These are phyloP conservation scores for Penicillium nordicum DNA, from an alignment of 2,329 filamentous ascomycete genomes.

Conservation along the genomic window DNA sequence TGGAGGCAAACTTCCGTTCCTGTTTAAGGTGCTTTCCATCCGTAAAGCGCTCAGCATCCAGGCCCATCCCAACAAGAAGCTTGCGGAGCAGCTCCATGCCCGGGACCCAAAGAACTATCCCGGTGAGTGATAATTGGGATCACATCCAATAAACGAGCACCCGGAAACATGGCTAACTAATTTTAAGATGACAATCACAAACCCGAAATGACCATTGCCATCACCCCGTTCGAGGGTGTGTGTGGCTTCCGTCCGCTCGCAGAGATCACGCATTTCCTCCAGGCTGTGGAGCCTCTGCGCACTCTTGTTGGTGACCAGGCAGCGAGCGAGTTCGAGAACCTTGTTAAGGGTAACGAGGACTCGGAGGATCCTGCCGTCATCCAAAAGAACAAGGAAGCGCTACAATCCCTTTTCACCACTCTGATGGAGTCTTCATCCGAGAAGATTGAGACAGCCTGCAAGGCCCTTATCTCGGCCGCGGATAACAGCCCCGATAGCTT, in stretches of 20 bases:
- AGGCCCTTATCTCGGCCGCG: slow-evolving; percentile 68
- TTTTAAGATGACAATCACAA: slow-evolving; percentile 93
- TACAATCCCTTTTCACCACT: slow-evolving; percentile 71
- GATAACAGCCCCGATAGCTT: slow-evolving; percentile 67
- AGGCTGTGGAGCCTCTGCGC: slow-evolving; percentile 61
- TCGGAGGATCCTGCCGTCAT: slow-evolving; percentile 45
- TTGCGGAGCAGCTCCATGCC: slow-evolving; percentile 82
- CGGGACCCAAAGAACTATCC: slow-evolving; percentile 92
- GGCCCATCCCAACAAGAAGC: slow-evolving; percentile 92
- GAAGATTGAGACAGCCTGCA: slow-evolving; percentile 61
- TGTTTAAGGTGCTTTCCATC: slow-evolving; percentile 97
- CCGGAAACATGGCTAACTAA: background rate
- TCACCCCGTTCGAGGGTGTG: slow-evolving; percentile 92
- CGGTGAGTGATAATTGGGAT: slow-evolving; percentile 34
- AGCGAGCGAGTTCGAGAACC: slow-evolving; percentile 55
- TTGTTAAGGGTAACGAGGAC: slow-evolving; percentile 55
- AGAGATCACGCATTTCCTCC: slow-evolving; percentile 83
- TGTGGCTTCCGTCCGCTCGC: slow-evolving; percentile 88
- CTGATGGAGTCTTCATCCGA: slow-evolving; percentile 75
- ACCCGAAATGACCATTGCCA: slow-evolving; percentile 97
- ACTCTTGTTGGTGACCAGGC: slow-evolving; percentile 57
- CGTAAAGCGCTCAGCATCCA: slow-evolving; percentile 95
- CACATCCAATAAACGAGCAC: background rate
- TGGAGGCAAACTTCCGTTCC: slow-evolving; percentile 80
- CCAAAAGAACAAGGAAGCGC: slow-evolving; percentile 69